A percentile compares a stretch with the other conserved stretches of the same genome.
phyloP scores from a whole-genome alignment of 352 stramenopile species.

The Globisporangium radiosum region DNA sequence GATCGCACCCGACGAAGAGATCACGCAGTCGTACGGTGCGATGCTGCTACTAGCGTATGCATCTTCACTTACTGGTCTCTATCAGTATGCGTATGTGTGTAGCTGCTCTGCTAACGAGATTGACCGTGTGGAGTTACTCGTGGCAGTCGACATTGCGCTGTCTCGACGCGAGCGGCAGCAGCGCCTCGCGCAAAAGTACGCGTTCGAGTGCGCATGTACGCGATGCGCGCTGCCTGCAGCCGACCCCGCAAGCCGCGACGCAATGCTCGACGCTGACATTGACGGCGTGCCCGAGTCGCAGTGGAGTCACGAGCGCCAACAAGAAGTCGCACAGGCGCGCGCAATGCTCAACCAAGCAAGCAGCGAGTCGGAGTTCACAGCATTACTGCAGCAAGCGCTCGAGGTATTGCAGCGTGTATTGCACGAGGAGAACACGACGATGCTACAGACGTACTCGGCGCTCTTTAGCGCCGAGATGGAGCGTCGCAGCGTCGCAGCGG shows the following conservation, averaged over 20 bases:
- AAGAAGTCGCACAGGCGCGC: constrained; percentile 18
- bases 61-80: too few species aligned
- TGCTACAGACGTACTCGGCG: constrained; percentile 36
- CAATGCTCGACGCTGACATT: constrained; percentile 42
- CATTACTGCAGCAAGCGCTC: constrained; percentile 16
- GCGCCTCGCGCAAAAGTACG: constrained; percentile 44
- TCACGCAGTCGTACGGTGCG: constrained; percentile 65
- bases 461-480: constrained; percentile 58
- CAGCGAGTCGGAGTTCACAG: not conserved
- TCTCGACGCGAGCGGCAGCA: constrained; percentile 37
- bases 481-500: constrained; percentile 19
- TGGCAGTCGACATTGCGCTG: constrained; percentile 53
- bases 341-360: not conserved
- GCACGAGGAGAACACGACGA: constrained; percentile 34
- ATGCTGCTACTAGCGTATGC: not conserved
- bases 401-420: constrained; percentile 22
- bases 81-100: too few species aligned
- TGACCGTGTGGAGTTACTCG: constrained; percentile 2
- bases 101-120: not conserved
- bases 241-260: constrained; percentile 25
- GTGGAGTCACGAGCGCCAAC: constrained; percentile 24
- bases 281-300: constrained; percentile 28
- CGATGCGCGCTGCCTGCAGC: constrained; percentile 32
- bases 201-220: constrained; percentile 52
- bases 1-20: constrained; percentile 42